phyloP scores from a whole-genome alignment of 2,329 filamentous ascomycete species.

The Sclerotiophoma versabilis region DNA sequence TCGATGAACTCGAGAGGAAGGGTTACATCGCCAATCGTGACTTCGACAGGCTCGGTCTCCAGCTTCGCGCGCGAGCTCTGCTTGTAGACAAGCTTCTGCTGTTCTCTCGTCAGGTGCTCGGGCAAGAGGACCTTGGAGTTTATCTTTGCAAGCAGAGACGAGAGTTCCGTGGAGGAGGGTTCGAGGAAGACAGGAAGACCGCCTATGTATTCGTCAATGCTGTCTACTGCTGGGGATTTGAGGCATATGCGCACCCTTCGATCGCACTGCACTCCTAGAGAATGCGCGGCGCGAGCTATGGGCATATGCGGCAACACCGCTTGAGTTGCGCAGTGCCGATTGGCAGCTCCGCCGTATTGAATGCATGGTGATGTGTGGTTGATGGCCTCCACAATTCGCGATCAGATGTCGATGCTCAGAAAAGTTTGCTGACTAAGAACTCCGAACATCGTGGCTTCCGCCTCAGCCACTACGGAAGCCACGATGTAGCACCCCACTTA shows the following conservation, averaged over 20 bases:
- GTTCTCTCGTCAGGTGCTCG: conserved; percentile 49
- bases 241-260: conserved; percentile 30
- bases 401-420: conserved; percentile 4
- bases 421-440: conserved; percentile 23
- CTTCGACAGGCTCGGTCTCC: conserved; percentile 52
- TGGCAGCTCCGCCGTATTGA: conserved; percentile 41
- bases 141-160: conserved; percentile 49
- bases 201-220: conserved; percentile 30
- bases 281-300: conserved; percentile 41
- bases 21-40: conserved; percentile 50
- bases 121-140: conserved; percentile 56
- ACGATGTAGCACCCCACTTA: conserved; percentile 13
- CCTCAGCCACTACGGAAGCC: conserved; percentile 15
- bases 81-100: conserved; percentile 54
- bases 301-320: conserved; percentile 16
- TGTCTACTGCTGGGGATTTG: background rate
- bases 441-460: background rate
- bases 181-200: conserved; percentile 52
- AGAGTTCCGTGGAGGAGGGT: conserved; percentile 52
- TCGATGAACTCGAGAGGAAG: conserved; percentile 45
- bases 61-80: conserved; percentile 51
- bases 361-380: conserved; percentile 36
- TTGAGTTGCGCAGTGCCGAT: conserved; percentile 28
- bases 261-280: conserved; percentile 30
- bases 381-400: background rate